Percentiles rank a stretch among this genome's conserved stretches.
Conservation (phyloP, 441 rosid genomes). For the Breynia disticha region DNA sequence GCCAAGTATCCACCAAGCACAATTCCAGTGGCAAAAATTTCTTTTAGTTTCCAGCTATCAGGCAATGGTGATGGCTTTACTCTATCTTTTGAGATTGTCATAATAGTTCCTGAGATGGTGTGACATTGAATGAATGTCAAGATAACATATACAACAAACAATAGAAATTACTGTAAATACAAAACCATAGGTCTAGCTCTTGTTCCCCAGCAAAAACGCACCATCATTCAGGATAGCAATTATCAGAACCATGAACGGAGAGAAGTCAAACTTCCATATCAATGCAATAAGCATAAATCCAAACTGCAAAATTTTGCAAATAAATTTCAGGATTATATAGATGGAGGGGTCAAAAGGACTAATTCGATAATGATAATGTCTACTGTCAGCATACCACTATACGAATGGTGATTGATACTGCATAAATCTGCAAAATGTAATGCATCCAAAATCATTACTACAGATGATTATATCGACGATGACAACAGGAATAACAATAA, state of each 20-base stretch:
- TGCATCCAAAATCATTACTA: neutral
- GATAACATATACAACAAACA: conserved; percentile 1
- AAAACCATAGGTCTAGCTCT: too few species aligned
- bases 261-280: conserved; percentile 77
- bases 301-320: conserved; percentile 30
- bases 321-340: too few species aligned
- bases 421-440: conserved; percentile 43
- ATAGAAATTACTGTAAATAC: neutral
- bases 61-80: conserved; percentile 78
- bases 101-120: conserved; percentile 54
- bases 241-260: conserved; percentile 87
- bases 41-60: conserved; percentile 74
- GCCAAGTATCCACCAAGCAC: conserved; percentile 77
- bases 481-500: neutral
- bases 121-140: neutral
- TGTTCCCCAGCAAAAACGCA: conserved; percentile 15
- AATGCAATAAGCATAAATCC: conserved; percentile 79
- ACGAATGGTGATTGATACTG: conserved; percentile 84
- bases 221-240: conserved; percentile 83
- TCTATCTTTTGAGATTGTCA: conserved; percentile 85
- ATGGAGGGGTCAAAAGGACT: too few species aligned
- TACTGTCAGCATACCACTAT: conserved; percentile 39
- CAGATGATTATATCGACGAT: neutral
- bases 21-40: conserved; percentile 62
- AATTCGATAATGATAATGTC: too few species aligned